Evolutionary conservation across 2,329 filamentous ascomycete genomes (phyloP), one percentile per base, ranked within the genome.

Genomic region (Alternaria metachromatica): DNA sequence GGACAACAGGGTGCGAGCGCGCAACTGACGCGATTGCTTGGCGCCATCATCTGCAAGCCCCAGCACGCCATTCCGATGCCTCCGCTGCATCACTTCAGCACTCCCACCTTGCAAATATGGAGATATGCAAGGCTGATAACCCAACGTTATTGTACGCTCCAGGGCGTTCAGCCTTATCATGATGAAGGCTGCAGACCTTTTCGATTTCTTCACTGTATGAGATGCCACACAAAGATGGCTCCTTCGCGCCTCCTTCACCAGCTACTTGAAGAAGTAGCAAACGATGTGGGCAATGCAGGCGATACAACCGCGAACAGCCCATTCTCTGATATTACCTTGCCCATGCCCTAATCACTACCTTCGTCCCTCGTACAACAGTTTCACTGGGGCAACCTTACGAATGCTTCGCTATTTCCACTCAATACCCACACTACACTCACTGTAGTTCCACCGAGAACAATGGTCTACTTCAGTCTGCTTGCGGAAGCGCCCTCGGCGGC

Each of bases 1-100:
- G 66, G 55, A 65, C 74, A 77, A 67, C 72, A 72, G 57, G 76
- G 74, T 78, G 61, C 69, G 61, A 67, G 50, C 48, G 41, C 33
- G 30, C 21, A 33, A 49, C 56, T 60, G 57, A 61, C 62, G 63
- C 63, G 51, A 64, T 67, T 25, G 57, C 67, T 72, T 74, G 67
- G 71, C 71, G 43, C 49, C 15, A 44, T 37, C 11, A 46, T 28
- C 4, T 12, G 33, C 33, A 37, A 37, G 33, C 41, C 21, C 21
- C 25, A 30, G 46, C 46, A 33, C 45, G 41, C 57, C 28, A 64
- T 63, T 62, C 65, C 60, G 57, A 46, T 10, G 23, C 30, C 46
- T 62, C 53, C 49, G 60, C 48, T 46, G 6, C 44, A 11, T 26
- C 53, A 11, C 21, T 45, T 21, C 12, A 7, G 1, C 45, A 50